phyloP scores from a whole-genome alignment of 2,329 filamentous ascomycete genomes.

The Sclerotinia sclerotiorum region DNA sequence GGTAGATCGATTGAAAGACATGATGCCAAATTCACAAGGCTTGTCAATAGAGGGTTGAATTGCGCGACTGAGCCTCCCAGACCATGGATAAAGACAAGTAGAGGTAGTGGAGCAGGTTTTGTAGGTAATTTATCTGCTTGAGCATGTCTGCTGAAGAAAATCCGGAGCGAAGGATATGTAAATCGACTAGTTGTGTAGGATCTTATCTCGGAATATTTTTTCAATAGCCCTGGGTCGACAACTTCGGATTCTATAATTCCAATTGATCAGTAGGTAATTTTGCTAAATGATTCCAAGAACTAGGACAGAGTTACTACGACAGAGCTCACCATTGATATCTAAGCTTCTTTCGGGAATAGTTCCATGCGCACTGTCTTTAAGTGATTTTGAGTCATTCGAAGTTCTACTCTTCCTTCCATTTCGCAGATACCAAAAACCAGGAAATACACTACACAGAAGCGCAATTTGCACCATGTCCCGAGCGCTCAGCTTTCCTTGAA shows the following conservation, averaged over 20 bases:
- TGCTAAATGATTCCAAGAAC: not conserved
- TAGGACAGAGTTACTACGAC: not conserved
- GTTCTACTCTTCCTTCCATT: slow-evolving; percentile 28
- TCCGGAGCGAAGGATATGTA: slow-evolving; percentile 73
- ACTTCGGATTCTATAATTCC: slow-evolving; percentile 33
- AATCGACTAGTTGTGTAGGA: slow-evolving; percentile 68
- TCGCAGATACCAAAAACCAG: slow-evolving; percentile 34
- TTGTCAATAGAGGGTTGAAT: slow-evolving; percentile 78
- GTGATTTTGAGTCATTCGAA: slow-evolving; percentile 26
- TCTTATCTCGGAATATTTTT: slow-evolving; percentile 69
- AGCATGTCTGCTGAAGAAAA: slow-evolving; percentile 80
- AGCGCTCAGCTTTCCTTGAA: slow-evolving; percentile 27
- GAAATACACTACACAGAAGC: slow-evolving; percentile 29
- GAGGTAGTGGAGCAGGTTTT: slow-evolving; percentile 70
- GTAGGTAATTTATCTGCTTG: slow-evolving; percentile 79
- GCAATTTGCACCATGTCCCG: slow-evolving; percentile 34
- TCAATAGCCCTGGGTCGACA: slow-evolving; percentile 73
- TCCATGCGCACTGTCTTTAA: slow-evolving; percentile 6
- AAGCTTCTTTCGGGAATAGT: slow-evolving; percentile 21
- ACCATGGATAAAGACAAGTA: slow-evolving; percentile 90
- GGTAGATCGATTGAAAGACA: slow-evolving; percentile 89
- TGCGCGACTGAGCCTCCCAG: slow-evolving; percentile 90
- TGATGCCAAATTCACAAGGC: slow-evolving; percentile 77
- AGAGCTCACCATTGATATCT: slow-evolving; percentile 32
- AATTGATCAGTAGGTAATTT: slow-evolving; percentile 22